Conservation (phyloP, 192 early-diverging fungal genomes). For the Spizellomyces punctatus region DNA sequence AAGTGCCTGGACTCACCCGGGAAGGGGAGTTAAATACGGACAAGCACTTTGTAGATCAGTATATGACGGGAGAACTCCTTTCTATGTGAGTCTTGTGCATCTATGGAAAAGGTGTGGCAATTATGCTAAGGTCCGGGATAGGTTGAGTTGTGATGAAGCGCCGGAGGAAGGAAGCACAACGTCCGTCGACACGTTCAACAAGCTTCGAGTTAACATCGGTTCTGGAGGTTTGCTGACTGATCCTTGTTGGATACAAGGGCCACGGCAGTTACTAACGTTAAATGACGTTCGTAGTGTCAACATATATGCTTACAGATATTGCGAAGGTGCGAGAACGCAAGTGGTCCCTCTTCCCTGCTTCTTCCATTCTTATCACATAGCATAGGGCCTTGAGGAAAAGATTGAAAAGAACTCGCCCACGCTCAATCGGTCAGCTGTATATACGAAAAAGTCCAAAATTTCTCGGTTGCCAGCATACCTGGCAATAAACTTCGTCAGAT, state of each 20-base stretch:
- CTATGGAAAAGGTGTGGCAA: background rate
- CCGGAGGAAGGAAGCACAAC: slow-evolving; percentile 69
- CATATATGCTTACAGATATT: slow-evolving; percentile 78
- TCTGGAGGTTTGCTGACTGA: slow-evolving; percentile 39
- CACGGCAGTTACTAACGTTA: background rate
- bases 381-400: slow-evolving; percentile 72
- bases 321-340: slow-evolving; percentile 36
- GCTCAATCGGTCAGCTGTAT: slow-evolving; percentile 76
- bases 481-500: slow-evolving; percentile 88
- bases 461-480: slow-evolving; percentile 87
- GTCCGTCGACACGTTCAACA: slow-evolving; percentile 72
- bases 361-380: slow-evolving; percentile 2
- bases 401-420: slow-evolving; percentile 90
- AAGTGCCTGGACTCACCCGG: slow-evolving; percentile 51
- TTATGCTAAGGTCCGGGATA: slow-evolving; percentile 22
- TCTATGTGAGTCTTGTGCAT: slow-evolving; percentile 27
- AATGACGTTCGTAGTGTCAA: slow-evolving; percentile 53
- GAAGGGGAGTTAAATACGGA: slow-evolving; percentile 38
- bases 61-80: slow-evolving; percentile 69
- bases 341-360: background rate
- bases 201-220: slow-evolving; percentile 69
- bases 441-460: slow-evolving; percentile 75
- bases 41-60: slow-evolving; percentile 74
- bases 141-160: slow-evolving; percentile 76
- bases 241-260: background rate